These are phyloP conservation scores for Fusarium mangiferae DNA, from an alignment of 2,329 filamentous ascomycete species.

Conservation along the genomic window DNA sequence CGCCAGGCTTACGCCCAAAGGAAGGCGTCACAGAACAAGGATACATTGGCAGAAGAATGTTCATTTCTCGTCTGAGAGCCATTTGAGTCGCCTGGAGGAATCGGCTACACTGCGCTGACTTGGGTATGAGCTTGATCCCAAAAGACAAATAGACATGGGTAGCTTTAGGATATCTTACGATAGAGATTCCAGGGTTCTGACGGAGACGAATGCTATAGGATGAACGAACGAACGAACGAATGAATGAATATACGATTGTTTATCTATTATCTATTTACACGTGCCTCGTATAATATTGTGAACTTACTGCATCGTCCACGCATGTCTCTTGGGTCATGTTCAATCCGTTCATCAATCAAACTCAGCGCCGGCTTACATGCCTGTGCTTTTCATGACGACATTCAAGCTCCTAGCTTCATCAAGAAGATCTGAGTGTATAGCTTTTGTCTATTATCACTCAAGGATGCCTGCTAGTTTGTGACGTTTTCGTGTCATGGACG, in stretches of 20 bases:
- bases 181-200: neutral
- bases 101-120: neutral
- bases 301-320: neutral
- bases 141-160: neutral
- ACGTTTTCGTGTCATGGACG: neutral
- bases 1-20: neutral
- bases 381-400: constrained; percentile 22
- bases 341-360: constrained; percentile 16
- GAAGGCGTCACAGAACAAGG: neutral
- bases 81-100: neutral
- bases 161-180: neutral
- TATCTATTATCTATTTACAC: constrained; percentile 34
- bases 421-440: neutral
- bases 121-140: neutral
- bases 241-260: constrained; percentile 33
- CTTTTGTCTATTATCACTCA: neutral
- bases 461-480: neutral
- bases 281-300: neutral
- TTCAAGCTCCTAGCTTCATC: neutral
- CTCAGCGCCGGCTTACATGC: constrained; percentile 32
- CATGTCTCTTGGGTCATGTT: constrained; percentile 2
- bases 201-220: neutral
- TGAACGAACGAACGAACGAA: constrained; percentile 29
- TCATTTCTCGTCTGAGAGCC: neutral
- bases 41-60: neutral